Evolutionary conservation across 2,329 filamentous ascomycete species (phyloP).

Genomic region (Fusarium sp.): DNA sequence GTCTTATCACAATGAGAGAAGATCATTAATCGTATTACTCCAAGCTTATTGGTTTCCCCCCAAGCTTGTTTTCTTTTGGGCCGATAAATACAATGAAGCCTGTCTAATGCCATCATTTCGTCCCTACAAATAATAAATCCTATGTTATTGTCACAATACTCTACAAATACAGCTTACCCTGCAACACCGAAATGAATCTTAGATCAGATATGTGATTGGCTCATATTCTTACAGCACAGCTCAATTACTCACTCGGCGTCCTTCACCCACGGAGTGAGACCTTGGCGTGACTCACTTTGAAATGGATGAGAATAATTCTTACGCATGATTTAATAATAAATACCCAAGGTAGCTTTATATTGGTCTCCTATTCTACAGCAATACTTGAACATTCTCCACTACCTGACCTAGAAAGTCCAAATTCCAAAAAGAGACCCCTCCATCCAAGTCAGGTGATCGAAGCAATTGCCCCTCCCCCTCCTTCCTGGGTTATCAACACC

Average conservation of each 20-base stretch:
- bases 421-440: conserved; percentile 20
- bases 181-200: not conserved
- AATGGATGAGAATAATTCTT: too few species aligned
- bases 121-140: not conserved
- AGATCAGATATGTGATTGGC: not conserved
- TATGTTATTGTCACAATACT: not conserved
- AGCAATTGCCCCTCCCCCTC: conserved; percentile 42
- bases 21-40: too few species aligned
- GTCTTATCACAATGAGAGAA: not conserved
- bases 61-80: not conserved
- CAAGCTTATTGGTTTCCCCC: not conserved
- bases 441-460: conserved; percentile 38
- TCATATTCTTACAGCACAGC: not conserved
- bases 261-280: not conserved
- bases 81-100: not conserved
- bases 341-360: not conserved
- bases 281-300: not conserved
- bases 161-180: not conserved
- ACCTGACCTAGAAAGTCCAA: not conserved
- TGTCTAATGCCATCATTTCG: not conserved
- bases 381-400: not conserved
- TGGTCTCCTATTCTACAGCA: not conserved
- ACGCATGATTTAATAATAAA: not conserved
- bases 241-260: not conserved
- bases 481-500: conserved; percentile 36